A percentile compares a stretch with the other conserved stretches of the same genome.
Conservation (phyloP, 2,329 filamentous ascomycete genomes). For the Waltergamsia citrina region DNA sequence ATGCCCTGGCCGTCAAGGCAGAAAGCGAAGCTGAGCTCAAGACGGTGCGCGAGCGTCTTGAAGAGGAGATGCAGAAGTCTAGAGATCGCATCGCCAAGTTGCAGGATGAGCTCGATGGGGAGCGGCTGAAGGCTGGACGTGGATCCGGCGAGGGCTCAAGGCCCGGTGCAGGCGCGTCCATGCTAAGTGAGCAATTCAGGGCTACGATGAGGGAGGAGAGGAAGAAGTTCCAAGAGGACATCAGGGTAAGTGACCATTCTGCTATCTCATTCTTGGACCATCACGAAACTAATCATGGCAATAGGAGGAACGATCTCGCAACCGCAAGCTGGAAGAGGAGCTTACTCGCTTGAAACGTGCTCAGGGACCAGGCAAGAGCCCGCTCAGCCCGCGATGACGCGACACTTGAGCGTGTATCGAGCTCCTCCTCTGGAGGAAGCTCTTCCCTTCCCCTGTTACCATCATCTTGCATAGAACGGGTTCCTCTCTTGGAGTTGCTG, state of each 20-base stretch:
- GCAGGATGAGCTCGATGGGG: slow-evolving; percentile 41
- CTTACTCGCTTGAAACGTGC: slow-evolving; percentile 31
- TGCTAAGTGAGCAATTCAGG: slow-evolving; percentile 48
- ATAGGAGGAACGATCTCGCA: slow-evolving; percentile 39
- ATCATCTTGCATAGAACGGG: not conserved
- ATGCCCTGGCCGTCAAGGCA: slow-evolving; percentile 20
- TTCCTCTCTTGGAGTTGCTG: not conserved
- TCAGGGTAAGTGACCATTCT: slow-evolving; percentile 34
- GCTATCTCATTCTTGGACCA: no score
- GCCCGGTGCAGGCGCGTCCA: slow-evolving; percentile 33
- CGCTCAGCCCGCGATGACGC: slow-evolving; percentile 26
- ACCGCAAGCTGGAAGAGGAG: slow-evolving; percentile 41
- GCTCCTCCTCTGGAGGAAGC: no score
- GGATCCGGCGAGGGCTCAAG: slow-evolving; percentile 20
- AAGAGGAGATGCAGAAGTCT: slow-evolving; percentile 27
- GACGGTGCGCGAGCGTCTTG: slow-evolving; percentile 25
- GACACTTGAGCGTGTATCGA: no score
- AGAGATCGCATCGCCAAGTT: slow-evolving; percentile 27
- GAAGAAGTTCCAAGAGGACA: slow-evolving; percentile 46
- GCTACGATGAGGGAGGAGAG: slow-evolving; percentile 47
- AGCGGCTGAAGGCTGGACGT: slow-evolving; percentile 33
- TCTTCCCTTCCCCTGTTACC: no score
- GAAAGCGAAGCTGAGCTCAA: slow-evolving; percentile 28
- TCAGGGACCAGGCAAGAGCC: slow-evolving; percentile 30
- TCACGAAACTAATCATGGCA: slow-evolving; percentile 20